Conservation (phyloP, 1,284 basidiomycete species). For the Neonothopanus nambi region DNA sequence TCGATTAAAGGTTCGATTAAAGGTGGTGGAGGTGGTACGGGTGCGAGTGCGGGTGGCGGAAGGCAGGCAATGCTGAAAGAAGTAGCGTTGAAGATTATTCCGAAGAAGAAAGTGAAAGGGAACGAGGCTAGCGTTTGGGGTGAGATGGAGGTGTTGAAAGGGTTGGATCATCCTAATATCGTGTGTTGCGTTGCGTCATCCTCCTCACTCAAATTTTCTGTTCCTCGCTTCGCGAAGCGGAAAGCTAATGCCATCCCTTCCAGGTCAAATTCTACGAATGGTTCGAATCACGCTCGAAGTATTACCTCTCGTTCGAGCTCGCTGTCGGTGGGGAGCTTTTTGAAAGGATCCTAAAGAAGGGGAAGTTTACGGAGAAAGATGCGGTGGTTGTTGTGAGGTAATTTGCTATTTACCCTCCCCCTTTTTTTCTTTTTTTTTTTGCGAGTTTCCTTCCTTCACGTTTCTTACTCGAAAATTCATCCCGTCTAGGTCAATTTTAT, state of each 20-base stretch:
- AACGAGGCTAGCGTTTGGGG: slow-evolving; percentile 84
- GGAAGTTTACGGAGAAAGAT: slow-evolving; percentile 90
- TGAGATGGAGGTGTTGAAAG: slow-evolving; percentile 89
- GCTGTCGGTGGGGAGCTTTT: slow-evolving; percentile 91
- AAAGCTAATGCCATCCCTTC: not conserved
- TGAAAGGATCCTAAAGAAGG: slow-evolving; percentile 77
- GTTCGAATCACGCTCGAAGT: slow-evolving; percentile 91
- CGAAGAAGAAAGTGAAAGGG: slow-evolving; percentile 90
- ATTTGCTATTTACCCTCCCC: slow-evolving; percentile 18
- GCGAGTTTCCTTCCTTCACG: no score
- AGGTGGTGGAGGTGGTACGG: not conserved
- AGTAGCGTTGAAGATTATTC: slow-evolving; percentile 86
- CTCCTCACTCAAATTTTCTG: not conserved
- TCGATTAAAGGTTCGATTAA: slow-evolving; percentile 13
- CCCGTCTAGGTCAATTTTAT: slow-evolving; percentile 75
- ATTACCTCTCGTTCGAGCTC: slow-evolving; percentile 90
- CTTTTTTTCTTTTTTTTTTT: not conserved
- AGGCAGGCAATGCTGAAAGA: slow-evolving; percentile 53
- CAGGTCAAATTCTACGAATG: slow-evolving; percentile 92
- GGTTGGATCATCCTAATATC: slow-evolving; percentile 86
- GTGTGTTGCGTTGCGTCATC: slow-evolving; percentile 44
- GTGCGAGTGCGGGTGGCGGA: not conserved
- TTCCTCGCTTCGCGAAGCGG: not conserved
- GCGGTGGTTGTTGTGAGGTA: slow-evolving; percentile 74
- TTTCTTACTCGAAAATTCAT: no score